phyloP scores from a whole-genome alignment of 1,284 basidiomycete genomes.

The Rhodotorula sp. region DNA sequence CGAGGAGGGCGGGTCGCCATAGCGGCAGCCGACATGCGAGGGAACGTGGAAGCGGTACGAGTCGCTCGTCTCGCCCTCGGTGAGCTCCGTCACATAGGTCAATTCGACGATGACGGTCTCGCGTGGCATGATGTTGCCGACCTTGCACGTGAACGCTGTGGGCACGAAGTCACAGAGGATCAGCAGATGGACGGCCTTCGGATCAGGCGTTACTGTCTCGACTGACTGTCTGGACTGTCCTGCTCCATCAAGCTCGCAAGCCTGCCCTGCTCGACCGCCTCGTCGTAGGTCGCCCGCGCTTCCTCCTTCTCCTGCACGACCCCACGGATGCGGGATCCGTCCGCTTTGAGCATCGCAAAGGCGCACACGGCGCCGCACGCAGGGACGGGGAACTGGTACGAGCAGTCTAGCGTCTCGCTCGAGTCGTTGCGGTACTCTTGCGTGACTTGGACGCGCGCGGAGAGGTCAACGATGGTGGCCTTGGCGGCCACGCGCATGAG shows the following conservation, averaged over 20 bases:
- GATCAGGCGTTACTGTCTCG: background rate
- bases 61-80: constrained; percentile 32
- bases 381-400: constrained; percentile 65
- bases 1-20: constrained; percentile 13
- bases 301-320: constrained; percentile 57
- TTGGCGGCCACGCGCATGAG: constrained; percentile 10
- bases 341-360: constrained; percentile 56
- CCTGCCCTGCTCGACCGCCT: constrained; percentile 55
- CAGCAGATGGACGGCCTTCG: background rate
- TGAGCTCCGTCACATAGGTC: constrained; percentile 28
- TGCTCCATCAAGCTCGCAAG: constrained; percentile 54
- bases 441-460: constrained; percentile 46
- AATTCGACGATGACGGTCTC: constrained; percentile 29
- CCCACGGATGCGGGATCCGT: constrained; percentile 56
- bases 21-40: constrained; percentile 20
- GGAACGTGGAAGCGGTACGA: constrained; percentile 30
- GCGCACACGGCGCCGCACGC: constrained; percentile 58
- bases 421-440: constrained; percentile 58
- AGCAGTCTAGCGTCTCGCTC: constrained; percentile 50
- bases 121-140: constrained; percentile 22
- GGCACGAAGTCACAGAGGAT: too few species aligned
- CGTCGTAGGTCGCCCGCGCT: constrained; percentile 56
- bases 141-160: constrained; percentile 19
- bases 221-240: constrained; percentile 24
- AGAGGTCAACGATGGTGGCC: constrained; percentile 8